Evolutionary conservation across 2,329 filamentous ascomycete genomes (phyloP).

Genomic region (Fusarium sp.): DNA sequence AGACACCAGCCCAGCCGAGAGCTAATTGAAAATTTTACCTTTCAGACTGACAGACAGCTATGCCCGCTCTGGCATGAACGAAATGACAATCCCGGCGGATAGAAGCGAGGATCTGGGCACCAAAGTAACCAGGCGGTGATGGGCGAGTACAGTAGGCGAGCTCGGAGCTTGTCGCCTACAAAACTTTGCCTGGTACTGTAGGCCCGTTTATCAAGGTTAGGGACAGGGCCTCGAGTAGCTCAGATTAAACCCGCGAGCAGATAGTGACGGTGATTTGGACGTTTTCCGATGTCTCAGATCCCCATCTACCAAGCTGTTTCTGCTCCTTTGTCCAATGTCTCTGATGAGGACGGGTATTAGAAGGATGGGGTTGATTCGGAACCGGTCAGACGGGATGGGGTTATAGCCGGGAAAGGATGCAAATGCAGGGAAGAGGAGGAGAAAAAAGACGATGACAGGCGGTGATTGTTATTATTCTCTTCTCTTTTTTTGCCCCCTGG

Average conservation of each 20-base stretch:
- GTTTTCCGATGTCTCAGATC: slow-evolving; percentile 13
- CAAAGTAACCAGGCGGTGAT: slow-evolving; percentile 1
- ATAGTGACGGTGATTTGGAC: slow-evolving; percentile 1
- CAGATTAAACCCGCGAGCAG: slow-evolving; percentile 9
- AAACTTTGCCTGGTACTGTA: slow-evolving; percentile 17
- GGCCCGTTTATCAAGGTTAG: slow-evolving; percentile 13
- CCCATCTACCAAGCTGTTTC: slow-evolving; percentile 7
- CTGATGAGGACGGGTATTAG: background rate
- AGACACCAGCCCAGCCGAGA: background rate
- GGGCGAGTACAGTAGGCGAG: background rate
- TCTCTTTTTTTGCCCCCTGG: background rate
- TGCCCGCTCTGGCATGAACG: background rate
- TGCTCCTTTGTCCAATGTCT: slow-evolving; percentile 1
- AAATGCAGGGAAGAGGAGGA: background rate
- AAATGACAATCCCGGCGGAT: background rate
- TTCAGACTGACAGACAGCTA: background rate
- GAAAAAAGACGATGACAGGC: background rate
- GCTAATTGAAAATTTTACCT: slow-evolving; percentile 9
- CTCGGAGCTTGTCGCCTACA: slow-evolving; percentile 10
- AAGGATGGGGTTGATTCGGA: slow-evolving; percentile 1
- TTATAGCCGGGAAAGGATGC: background rate
- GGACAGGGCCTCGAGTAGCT: background rate
- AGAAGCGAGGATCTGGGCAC: background rate
- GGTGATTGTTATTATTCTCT: slow-evolving; percentile 1
- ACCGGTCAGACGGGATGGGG: background rate